phyloP scores from a whole-genome alignment of 2,329 filamentous ascomycete species.

The Aspergillus hiratsukae region DNA sequence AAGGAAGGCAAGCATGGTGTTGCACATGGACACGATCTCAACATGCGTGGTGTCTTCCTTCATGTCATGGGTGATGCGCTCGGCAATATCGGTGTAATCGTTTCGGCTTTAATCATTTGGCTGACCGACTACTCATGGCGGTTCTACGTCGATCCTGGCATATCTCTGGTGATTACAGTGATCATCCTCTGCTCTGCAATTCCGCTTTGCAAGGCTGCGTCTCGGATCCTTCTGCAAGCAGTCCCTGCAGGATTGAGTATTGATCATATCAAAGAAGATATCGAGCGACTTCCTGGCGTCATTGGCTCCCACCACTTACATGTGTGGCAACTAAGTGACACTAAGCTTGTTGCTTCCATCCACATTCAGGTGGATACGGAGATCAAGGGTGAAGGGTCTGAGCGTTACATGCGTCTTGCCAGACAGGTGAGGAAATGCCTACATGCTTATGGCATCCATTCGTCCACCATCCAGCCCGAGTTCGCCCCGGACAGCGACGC shows the following conservation, averaged over 20 bases:
- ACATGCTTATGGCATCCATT: slow-evolving; percentile 94
- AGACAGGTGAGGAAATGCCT: slow-evolving; percentile 79
- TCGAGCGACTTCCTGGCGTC: slow-evolving; percentile 77
- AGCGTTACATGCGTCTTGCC: slow-evolving; percentile 86
- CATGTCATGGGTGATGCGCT: slow-evolving; percentile 53
- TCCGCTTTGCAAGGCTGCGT: slow-evolving; percentile 49
- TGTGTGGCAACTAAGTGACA: slow-evolving; percentile 95
- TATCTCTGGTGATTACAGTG: slow-evolving; percentile 89
- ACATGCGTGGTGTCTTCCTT: slow-evolving; percentile 76
- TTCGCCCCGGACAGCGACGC: slow-evolving; percentile 46
- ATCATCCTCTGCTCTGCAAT: slow-evolving; percentile 56
- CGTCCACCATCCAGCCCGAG: slow-evolving; percentile 94
- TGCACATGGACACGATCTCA: slow-evolving; percentile 59
- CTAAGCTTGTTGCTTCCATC: slow-evolving; percentile 86
- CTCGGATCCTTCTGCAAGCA: slow-evolving; percentile 85
- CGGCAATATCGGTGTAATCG: slow-evolving; percentile 47
- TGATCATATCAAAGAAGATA: slow-evolving; percentile 88
- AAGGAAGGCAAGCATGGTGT: slow-evolving; percentile 53
- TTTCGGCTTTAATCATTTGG: slow-evolving; percentile 82
- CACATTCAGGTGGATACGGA: slow-evolving; percentile 91
- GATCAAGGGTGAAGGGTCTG: slow-evolving; percentile 71
- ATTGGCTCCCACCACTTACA: slow-evolving; percentile 92
- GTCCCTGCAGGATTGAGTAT: slow-evolving; percentile 85
- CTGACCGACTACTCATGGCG: slow-evolving; percentile 75
- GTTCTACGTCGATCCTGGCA: slow-evolving; percentile 83